These are phyloP conservation scores for Fusarium lyarnte DNA, from an alignment of 2,329 filamentous ascomycete genomes.

Conservation along the genomic window DNA sequence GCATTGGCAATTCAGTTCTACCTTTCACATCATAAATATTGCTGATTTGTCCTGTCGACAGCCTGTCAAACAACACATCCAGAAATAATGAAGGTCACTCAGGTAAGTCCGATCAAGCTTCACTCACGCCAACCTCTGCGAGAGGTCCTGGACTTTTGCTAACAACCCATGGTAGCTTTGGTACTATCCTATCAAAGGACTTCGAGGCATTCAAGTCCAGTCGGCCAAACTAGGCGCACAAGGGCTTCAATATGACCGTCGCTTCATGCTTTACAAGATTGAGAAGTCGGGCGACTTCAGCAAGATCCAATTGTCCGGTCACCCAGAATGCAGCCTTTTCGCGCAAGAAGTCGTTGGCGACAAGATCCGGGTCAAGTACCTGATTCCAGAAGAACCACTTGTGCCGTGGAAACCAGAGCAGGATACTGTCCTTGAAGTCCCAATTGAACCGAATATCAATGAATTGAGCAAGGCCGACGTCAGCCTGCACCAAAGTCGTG, in stretches of 20 bases:
- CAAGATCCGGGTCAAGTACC: conserved; percentile 56
- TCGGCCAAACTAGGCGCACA: conserved; percentile 65
- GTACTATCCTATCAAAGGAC: conserved; percentile 78
- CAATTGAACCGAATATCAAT: conserved; percentile 62
- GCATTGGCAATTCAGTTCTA: conserved; percentile 22
- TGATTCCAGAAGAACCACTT: conserved; percentile 50
- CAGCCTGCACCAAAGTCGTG: conserved; percentile 67
- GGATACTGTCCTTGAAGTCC: conserved; percentile 59
- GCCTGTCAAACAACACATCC: not conserved
- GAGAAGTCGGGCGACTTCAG: conserved; percentile 52
- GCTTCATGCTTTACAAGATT: conserved; percentile 74
- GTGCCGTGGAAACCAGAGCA: conserved; percentile 51
- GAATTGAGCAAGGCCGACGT: conserved; percentile 60
- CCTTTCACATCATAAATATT: conserved; percentile 14
- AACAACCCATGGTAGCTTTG: conserved; percentile 58
- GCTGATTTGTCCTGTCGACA: not conserved
- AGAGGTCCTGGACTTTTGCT: not conserved
- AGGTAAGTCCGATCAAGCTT: conserved; percentile 27
- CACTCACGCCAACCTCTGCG: not conserved
- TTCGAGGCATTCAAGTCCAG: conserved; percentile 68
- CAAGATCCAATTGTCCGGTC: conserved; percentile 68
- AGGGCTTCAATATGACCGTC: conserved; percentile 72
- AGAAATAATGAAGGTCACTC: conserved; percentile 47
- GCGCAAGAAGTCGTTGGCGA: conserved; percentile 61
- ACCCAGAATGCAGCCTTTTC: conserved; percentile 72